A percentile compares a stretch with the other conserved stretches of the same genome.
Conservation (phyloP, 2,329 filamentous ascomycete genomes). For the Colletotrichum godetiae region DNA sequence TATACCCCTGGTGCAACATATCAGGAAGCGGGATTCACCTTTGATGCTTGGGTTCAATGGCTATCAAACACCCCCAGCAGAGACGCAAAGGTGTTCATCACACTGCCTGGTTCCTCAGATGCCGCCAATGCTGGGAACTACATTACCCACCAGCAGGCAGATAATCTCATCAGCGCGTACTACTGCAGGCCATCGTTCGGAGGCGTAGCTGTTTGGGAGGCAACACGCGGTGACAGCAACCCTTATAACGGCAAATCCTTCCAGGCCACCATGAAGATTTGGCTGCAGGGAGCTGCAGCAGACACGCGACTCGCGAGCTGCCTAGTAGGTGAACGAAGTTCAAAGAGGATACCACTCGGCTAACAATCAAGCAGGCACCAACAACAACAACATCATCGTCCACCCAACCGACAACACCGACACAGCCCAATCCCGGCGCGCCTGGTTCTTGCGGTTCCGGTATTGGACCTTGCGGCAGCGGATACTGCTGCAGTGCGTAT, state of each 20-base stretch:
- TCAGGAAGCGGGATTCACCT: slow-evolving; percentile 43
- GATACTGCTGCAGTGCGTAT: slow-evolving; percentile 36
- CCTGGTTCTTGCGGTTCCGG: slow-evolving; percentile 23
- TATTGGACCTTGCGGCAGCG: slow-evolving; percentile 16
- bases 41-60: slow-evolving; percentile 42
- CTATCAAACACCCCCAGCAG: slow-evolving; percentile 41
- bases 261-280: slow-evolving; percentile 30
- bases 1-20: slow-evolving; percentile 40
- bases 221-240: slow-evolving; percentile 37
- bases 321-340: not conserved
- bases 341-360: not conserved
- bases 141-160: slow-evolving; percentile 37
- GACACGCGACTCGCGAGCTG: slow-evolving; percentile 6
- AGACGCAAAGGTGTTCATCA: slow-evolving; percentile 44
- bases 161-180: slow-evolving; percentile 40
- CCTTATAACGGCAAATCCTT: slow-evolving; percentile 33
- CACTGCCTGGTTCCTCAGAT: slow-evolving; percentile 42
- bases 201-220: slow-evolving; percentile 47
- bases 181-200: slow-evolving; percentile 42
- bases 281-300: slow-evolving; percentile 17
- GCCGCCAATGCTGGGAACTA: slow-evolving; percentile 41
- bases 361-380: not conserved
- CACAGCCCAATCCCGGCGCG: not conserved
- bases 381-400: not conserved
- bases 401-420: not conserved